phyloP scores from a whole-genome alignment of 345 rosid species.

The Populus pruinosa region DNA sequence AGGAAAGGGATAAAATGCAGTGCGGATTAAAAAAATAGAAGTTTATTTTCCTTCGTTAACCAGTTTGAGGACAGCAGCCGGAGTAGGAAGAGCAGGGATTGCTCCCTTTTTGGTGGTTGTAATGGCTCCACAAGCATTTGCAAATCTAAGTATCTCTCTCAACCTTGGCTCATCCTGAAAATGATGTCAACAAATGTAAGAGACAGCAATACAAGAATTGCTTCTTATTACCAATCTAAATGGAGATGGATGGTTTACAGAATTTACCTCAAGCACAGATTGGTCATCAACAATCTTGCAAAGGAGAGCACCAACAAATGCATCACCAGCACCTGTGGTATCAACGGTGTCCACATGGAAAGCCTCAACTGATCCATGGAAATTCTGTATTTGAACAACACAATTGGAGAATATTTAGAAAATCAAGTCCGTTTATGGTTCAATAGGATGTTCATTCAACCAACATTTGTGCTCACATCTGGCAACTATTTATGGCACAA shows the following conservation, averaged over 20 bases:
- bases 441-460: no score
- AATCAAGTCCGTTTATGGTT: background rate
- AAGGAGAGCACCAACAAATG: conserved; percentile 85
- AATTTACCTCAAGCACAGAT: conserved; percentile 58
- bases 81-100: conserved; percentile 83
- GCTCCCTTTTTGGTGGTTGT: conserved; percentile 98
- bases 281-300: conserved; percentile 75
- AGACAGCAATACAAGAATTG: no score
- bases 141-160: conserved; percentile 67
- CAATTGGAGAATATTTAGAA: background rate
- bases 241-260: no score
- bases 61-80: conserved; percentile 47
- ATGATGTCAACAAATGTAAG: background rate
- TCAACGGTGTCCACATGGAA: conserved; percentile 76
- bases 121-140: conserved; percentile 96
- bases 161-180: conserved; percentile 68
- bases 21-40: no score
- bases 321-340: conserved; percentile 97
- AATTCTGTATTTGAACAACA: conserved; percentile 38
- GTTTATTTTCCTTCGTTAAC: conserved; percentile 11
- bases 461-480: no score
- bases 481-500: background rate
- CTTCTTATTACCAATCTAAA: no score
- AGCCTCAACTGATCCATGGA: conserved; percentile 72
- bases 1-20: no score